These are phyloP conservation scores for Lathyrus aphaca DNA, from an alignment of 306 rosid genomes.

Conservation along the genomic window DNA sequence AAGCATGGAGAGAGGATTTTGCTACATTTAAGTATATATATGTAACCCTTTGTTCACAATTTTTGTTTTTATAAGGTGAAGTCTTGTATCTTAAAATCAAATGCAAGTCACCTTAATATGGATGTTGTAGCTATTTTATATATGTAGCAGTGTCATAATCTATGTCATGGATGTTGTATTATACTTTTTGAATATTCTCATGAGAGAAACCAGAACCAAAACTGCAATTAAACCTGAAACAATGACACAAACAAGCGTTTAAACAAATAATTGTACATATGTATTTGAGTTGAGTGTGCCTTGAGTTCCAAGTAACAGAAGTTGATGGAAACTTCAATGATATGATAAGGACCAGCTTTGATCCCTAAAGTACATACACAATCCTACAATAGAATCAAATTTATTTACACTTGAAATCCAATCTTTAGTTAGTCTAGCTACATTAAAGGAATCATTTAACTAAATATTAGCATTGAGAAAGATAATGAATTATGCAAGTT, in stretches of 20 bases:
- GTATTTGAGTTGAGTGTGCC: background rate
- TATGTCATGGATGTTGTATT: slow-evolving; percentile 18
- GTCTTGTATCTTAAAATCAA: background rate
- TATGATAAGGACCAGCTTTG: background rate
- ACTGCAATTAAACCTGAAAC: background rate
- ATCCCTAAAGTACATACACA: background rate
- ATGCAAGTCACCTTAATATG: background rate
- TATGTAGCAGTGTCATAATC: background rate
- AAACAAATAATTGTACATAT: background rate
- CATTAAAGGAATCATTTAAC: slow-evolving; percentile 14
- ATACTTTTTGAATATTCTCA: too few species aligned
- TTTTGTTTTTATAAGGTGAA: slow-evolving; percentile 9
- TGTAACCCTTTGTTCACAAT: slow-evolving; percentile 12
- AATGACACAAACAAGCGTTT: background rate
- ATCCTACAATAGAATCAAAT: slow-evolving; percentile 25
- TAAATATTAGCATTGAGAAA: slow-evolving; percentile 21
- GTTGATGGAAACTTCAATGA: background rate
- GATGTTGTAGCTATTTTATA: background rate
- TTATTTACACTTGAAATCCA: slow-evolving; percentile 39
- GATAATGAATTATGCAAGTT: background rate
- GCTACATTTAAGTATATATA: background rate
- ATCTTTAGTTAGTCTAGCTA: slow-evolving; percentile 14
- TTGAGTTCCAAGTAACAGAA: background rate
- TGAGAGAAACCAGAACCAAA: too few species aligned
- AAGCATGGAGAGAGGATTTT: slow-evolving; percentile 28